Percentiles rank a stretch among this genome's conserved stretches.
These are phyloP conservation scores for Cyclostephanos tholiformis DNA, from an alignment of 108 stramenopile species.

Conservation along the genomic window DNA sequence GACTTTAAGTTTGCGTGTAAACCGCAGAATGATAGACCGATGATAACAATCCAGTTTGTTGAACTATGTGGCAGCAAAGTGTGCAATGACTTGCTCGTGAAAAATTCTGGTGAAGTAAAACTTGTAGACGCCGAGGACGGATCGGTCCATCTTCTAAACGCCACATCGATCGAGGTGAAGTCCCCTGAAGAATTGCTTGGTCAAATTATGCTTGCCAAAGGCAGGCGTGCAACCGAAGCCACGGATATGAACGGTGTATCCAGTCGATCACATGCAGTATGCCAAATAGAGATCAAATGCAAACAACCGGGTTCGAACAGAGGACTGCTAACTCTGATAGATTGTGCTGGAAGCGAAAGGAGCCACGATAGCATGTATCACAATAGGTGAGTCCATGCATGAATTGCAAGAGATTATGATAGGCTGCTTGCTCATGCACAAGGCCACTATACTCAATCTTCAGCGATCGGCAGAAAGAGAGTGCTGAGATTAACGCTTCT, in stretches of 20 bases:
- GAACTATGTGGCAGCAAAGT: slow-evolving; percentile 60
- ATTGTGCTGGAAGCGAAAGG: slow-evolving; percentile 84
- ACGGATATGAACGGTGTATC: slow-evolving; percentile 65
- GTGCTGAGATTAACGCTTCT: slow-evolving; percentile 77
- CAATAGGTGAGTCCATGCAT: slow-evolving; percentile 4
- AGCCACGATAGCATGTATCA: slow-evolving; percentile 64
- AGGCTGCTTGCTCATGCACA: neutral
- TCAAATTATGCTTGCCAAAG: slow-evolving; percentile 41
- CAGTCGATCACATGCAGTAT: slow-evolving; percentile 53
- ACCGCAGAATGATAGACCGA: neutral
- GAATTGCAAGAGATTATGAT: neutral
- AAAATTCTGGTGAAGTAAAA: slow-evolving; percentile 40
- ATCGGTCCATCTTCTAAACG: slow-evolving; percentile 41
- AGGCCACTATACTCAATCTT: slow-evolving; percentile 1
- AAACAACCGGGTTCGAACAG: slow-evolving; percentile 14
- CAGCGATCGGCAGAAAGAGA: slow-evolving; percentile 59
- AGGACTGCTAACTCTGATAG: slow-evolving; percentile 69
- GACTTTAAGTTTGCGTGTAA: slow-evolving; percentile 10
- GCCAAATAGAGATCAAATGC: slow-evolving; percentile 47
- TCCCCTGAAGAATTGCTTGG: slow-evolving; percentile 43
- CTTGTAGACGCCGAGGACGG: slow-evolving; percentile 54
- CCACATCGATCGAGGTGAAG: slow-evolving; percentile 27
- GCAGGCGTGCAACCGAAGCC: slow-evolving; percentile 58
- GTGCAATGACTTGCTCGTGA: slow-evolving; percentile 48
- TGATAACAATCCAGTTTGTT: slow-evolving; percentile 51